Conservation (phyloP, 192 early-diverging fungal species). For the Entomortierella parvispora region DNA sequence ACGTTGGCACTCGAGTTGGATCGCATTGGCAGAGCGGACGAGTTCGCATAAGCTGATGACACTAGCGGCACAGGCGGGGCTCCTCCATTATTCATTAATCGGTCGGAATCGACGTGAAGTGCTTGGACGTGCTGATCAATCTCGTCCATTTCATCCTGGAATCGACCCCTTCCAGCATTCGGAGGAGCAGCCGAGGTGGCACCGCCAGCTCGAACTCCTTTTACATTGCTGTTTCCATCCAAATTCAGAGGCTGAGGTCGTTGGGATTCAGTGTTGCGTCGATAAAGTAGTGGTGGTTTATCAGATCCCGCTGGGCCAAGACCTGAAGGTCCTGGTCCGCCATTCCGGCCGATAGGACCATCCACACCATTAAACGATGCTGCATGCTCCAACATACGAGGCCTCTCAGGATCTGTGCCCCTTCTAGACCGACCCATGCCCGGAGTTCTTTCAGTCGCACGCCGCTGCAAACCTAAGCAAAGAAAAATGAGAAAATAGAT, state of each 20-base stretch:
- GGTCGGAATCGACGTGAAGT: conserved; percentile 13
- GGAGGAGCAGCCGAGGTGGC: conserved; percentile 3
- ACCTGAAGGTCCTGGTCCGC: conserved; percentile 19
- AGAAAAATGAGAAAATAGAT: neutral
- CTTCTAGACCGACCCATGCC: conserved; percentile 11
- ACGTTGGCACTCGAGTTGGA: conserved; percentile 14
- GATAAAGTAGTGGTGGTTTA: conserved; percentile 13
- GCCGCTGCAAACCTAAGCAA: conserved; percentile 41
- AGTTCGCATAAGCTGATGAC: neutral
- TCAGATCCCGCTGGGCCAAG: conserved; percentile 46
- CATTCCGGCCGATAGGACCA: neutral
- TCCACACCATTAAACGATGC: conserved; percentile 35
- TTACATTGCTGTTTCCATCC: conserved; percentile 8
- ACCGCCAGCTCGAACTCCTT: neutral
- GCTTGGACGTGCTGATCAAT: conserved; percentile 34
- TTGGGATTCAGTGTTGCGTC: conserved; percentile 42
- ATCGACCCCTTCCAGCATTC: conserved; percentile 11
- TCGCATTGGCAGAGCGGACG: conserved; percentile 1
- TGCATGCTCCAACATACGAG: conserved; percentile 31
- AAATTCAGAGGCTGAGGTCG: conserved; percentile 18
- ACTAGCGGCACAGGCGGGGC: neutral
- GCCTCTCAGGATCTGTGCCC: conserved; percentile 22
- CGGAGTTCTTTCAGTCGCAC: conserved; percentile 32
- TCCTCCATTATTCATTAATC: neutral
- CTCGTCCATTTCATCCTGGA: conserved; percentile 43